Percentiles rank a stretch among this genome's conserved stretches.
Evolutionary conservation across 1,139 yeast species (phyloP).

Genomic region (Candida sp.): DNA sequence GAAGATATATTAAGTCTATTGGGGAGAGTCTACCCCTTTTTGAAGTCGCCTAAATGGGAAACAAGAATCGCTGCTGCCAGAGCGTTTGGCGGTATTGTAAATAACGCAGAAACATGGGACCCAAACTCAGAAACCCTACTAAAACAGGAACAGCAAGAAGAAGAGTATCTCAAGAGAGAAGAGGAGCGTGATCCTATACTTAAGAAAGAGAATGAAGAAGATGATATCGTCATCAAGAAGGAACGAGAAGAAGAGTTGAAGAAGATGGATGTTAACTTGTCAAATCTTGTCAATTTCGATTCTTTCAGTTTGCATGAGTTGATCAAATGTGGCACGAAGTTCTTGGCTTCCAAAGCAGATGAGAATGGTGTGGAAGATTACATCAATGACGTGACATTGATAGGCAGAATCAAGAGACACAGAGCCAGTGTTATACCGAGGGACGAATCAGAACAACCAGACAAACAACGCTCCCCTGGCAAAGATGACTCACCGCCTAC

Average conservation of each 20-base stretch:
- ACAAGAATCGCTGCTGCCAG: constrained; percentile 94
- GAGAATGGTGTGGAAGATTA: constrained; percentile 24
- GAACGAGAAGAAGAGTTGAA: constrained; percentile 53
- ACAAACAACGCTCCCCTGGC: constrained; percentile 10
- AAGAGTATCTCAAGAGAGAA: constrained; percentile 18
- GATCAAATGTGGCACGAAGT: constrained; percentile 68
- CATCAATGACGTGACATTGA: constrained; percentile 21
- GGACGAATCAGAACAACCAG: constrained; percentile 11
- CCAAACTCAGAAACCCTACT: constrained; percentile 59
- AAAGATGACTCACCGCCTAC: constrained; percentile 2
- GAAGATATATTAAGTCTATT: constrained; percentile 86
- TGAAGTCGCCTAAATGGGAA: constrained; percentile 90
- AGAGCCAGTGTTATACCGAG: constrained; percentile 14
- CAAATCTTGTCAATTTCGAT: constrained; percentile 58
- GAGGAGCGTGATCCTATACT: constrained; percentile 27
- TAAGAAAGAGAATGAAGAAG: constrained; percentile 22
- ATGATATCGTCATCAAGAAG: constrained; percentile 35
- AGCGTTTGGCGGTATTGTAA: constrained; percentile 93
- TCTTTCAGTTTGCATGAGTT: constrained; percentile 69
- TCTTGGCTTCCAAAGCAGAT: constrained; percentile 72
- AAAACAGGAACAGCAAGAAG: constrained; percentile 23
- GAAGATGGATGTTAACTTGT: constrained; percentile 49
- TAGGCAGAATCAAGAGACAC: constrained; percentile 40
- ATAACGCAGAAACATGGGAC: constrained; percentile 82
- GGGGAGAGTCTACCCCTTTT: constrained; percentile 90